phyloP scores from a whole-genome alignment of 139 green algal genomes.

The Tetratostichococcus sp. region DNA sequence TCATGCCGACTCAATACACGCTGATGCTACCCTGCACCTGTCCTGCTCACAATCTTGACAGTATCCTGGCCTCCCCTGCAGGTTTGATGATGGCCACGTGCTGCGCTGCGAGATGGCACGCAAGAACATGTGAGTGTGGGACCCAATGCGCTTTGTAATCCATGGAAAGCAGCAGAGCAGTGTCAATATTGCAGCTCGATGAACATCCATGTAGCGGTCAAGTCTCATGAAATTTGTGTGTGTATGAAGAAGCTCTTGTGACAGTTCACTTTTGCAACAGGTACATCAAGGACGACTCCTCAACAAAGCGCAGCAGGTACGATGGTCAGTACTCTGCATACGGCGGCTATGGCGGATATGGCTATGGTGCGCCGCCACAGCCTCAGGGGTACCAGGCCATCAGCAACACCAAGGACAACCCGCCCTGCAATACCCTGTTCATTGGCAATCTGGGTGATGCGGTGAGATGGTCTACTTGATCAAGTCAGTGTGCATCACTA shows the following conservation, averaged over 20 bases:
- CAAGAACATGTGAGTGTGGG: constrained; percentile 76
- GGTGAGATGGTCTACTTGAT: background rate
- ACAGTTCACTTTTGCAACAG: constrained; percentile 43
- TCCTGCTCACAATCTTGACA: background rate
- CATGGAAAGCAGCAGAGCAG: no score
- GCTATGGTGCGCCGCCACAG: constrained; percentile 2
- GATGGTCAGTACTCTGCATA: constrained; percentile 2
- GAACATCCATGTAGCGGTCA: no score
- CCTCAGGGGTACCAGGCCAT: constrained; percentile 47
- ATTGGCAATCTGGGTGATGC: constrained; percentile 78
- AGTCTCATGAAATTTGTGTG: no score
- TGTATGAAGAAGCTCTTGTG: no score
- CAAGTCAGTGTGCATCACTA: no score
- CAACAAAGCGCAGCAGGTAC: constrained; percentile 35
- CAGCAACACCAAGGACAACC: constrained; percentile 85
- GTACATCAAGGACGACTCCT: constrained; percentile 64
- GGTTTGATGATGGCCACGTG: constrained; percentile 61
- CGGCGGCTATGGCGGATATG: background rate
- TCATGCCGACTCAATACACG: background rate
- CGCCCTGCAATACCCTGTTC: constrained; percentile 94
- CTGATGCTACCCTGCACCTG: constrained; percentile 1
- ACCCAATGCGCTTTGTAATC: no score
- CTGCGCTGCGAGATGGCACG: constrained; percentile 84
- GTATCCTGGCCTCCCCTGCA: constrained; percentile 21
- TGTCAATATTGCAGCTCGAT: no score